Evolutionary conservation across 1,284 basidiomycete species (phyloP).

Genomic region (Mrakiaceae sp.): DNA sequence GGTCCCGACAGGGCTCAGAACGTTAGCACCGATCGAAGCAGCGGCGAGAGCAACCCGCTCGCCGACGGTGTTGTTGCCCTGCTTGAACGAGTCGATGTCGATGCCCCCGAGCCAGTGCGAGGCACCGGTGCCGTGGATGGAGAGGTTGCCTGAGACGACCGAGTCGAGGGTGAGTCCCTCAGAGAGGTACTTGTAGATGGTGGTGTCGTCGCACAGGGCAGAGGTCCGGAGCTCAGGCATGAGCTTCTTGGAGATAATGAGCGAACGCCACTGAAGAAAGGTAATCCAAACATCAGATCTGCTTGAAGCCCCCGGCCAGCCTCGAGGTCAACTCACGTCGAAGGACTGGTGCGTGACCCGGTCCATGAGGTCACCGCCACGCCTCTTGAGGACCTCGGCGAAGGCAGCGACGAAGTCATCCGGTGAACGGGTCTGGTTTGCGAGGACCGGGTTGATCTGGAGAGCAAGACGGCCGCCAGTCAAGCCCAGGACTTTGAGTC

Average conservation of each 20-base stretch:
- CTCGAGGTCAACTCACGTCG: conserved; percentile 16
- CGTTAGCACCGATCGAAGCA: conserved; percentile 49
- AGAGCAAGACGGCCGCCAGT: too few relatives aligned
- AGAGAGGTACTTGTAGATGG: conserved; percentile 23
- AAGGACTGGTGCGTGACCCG: conserved; percentile 30
- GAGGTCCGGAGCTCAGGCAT: conserved; percentile 27
- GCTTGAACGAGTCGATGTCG: conserved; percentile 24
- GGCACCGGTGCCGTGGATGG: conserved; percentile 20
- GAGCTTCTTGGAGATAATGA: conserved; percentile 26
- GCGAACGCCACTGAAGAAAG: conserved; percentile 24
- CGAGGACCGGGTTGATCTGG: conserved; percentile 43
- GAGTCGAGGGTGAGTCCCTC: not conserved
- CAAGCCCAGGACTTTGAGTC: too few relatives aligned
- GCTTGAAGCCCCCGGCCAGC: not conserved
- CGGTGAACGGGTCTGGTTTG: conserved; percentile 48
- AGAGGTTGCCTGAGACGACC: conserved; percentile 24
- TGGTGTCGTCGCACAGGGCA: conserved; percentile 23
- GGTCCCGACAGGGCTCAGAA: conserved; percentile 53
- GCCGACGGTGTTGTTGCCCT: conserved; percentile 20
- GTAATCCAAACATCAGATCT: not conserved
- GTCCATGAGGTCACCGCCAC: conserved; percentile 23
- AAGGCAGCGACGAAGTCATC: conserved; percentile 50
- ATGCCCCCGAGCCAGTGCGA: conserved; percentile 18
- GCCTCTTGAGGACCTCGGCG: conserved; percentile 19
- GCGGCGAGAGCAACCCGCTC: conserved; percentile 45